Percentiles rank a stretch among this genome's conserved stretches.
Evolutionary conservation across 352 stramenopile genomes (phyloP).

Genomic region (Plasmopara viticola): DNA sequence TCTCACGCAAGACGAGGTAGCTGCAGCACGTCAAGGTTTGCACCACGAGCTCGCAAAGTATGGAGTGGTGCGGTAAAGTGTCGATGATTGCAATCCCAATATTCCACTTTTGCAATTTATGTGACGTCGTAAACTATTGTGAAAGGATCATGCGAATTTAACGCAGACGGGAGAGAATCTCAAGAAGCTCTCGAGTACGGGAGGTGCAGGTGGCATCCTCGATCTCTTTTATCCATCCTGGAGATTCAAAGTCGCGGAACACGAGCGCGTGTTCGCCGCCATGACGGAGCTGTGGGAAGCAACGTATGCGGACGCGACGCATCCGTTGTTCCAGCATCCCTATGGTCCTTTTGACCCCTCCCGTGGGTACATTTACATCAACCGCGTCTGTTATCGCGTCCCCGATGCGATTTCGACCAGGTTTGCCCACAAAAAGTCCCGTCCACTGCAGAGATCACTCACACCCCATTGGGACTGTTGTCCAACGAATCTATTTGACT

Average conservation of each 20-base stretch:
- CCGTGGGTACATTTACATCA: slow-evolving; percentile 84
- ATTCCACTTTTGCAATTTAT: background rate
- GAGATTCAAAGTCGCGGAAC: slow-evolving; percentile 71
- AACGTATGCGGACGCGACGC: slow-evolving; percentile 48
- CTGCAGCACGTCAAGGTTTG: slow-evolving; percentile 41
- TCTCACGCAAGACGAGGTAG: slow-evolving; percentile 51
- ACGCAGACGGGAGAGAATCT: slow-evolving; percentile 55
- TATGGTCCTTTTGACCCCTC: slow-evolving; percentile 65
- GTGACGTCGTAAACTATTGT: slow-evolving; percentile 3
- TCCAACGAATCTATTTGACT: slow-evolving; percentile 66
- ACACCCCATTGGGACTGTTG: slow-evolving; percentile 88
- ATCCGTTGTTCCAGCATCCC: slow-evolving; percentile 60
- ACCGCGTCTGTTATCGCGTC: slow-evolving; percentile 79
- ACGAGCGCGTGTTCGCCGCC: slow-evolving; percentile 63
- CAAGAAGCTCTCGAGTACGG: slow-evolving; percentile 80
- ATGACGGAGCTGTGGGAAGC: slow-evolving; percentile 78
- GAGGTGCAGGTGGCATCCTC: slow-evolving; percentile 81
- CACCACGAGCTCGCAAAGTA: slow-evolving; percentile 64
- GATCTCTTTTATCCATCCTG: slow-evolving; percentile 88
- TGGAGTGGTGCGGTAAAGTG: slow-evolving; percentile 39
- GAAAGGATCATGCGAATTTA: slow-evolving; percentile 26
- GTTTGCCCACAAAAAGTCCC: slow-evolving; percentile 61
- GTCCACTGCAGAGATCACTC: slow-evolving; percentile 76
- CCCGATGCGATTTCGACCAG: slow-evolving; percentile 59
- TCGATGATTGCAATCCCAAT: background rate